A percentile compares a stretch with the other conserved stretches of the same genome.
phyloP scores from a whole-genome alignment of 2,329 filamentous ascomycete genomes.

The Colletotrichum sp. region DNA sequence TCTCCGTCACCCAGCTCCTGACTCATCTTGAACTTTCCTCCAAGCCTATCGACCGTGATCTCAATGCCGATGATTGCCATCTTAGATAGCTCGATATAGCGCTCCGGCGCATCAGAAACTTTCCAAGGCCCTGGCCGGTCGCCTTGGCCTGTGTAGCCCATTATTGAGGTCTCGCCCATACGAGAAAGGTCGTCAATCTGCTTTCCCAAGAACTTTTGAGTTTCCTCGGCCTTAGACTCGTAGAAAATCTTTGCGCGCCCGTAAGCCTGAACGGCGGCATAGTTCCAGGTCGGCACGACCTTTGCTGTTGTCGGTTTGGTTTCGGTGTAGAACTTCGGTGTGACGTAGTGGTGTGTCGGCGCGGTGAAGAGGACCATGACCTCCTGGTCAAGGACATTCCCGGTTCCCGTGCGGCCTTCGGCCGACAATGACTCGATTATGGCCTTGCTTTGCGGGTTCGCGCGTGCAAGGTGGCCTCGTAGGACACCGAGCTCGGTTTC shows the following conservation, averaged over 20 bases:
- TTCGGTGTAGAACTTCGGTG: constrained; percentile 70
- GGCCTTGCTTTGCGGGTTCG: constrained; percentile 68
- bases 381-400: constrained; percentile 49
- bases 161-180: constrained; percentile 56
- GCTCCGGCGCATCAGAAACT: constrained; percentile 60
- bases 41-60: constrained; percentile 57
- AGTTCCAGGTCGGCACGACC: constrained; percentile 76
- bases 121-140: constrained; percentile 52
- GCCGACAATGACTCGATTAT: constrained; percentile 53
- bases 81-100: constrained; percentile 61
- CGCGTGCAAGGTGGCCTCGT: constrained; percentile 65
- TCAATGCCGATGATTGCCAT: constrained; percentile 67
- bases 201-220: constrained; percentile 49
- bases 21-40: constrained; percentile 72
- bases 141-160: constrained; percentile 54
- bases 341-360: constrained; percentile 65
- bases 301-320: constrained; percentile 70
- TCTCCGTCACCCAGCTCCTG: constrained; percentile 62
- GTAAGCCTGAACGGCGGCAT: constrained; percentile 68
- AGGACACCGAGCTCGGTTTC: constrained; percentile 50
- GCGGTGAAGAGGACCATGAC: constrained; percentile 68
- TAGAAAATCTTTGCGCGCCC: constrained; percentile 59
- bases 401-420: background rate
- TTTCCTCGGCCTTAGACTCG: constrained; percentile 50
- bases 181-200: constrained; percentile 59